Evolutionary conservation across 768 basidiomycete genomes (phyloP).

Genomic region (Suillus occidentalis): DNA sequence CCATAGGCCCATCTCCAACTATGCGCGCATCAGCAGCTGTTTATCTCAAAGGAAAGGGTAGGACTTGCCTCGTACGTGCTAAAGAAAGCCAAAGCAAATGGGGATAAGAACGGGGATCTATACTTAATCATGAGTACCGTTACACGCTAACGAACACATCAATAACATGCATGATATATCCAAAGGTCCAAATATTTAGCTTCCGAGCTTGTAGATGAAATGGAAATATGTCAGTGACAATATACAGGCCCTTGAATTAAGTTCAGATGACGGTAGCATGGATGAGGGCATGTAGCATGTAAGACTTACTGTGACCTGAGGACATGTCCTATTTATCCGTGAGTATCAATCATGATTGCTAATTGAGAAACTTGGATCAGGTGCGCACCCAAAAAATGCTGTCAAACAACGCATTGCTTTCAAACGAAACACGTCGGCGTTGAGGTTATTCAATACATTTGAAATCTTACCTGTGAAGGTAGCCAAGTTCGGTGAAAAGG

Average conservation of each 20-base stretch:
- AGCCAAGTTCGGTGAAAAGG: conserved; percentile 47
- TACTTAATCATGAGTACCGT: conserved; percentile 28
- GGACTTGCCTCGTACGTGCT: conserved; percentile 25
- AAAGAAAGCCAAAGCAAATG: conserved; percentile 30
- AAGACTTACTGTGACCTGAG: conserved; percentile 45
- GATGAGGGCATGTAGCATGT: neutral
- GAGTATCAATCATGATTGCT: conserved; percentile 1
- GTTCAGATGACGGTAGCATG: neutral
- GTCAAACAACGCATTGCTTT: conserved; percentile 34
- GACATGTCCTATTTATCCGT: conserved; percentile 40
- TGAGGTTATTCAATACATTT: neutral
- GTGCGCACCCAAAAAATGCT: conserved; percentile 30
- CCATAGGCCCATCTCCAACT: conserved; percentile 57
- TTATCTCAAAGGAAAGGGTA: too few species aligned
- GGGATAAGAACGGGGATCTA: conserved; percentile 29
- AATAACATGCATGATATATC: conserved; percentile 54
- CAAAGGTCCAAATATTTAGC: conserved; percentile 54
- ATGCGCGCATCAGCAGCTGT: conserved; percentile 2
- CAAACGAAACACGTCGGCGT: neutral
- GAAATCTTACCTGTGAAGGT: conserved; percentile 45
- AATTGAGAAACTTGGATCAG: neutral
- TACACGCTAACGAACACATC: conserved; percentile 28
- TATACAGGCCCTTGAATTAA: conserved; percentile 39
- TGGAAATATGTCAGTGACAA: conserved; percentile 51
- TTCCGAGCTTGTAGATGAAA: conserved; percentile 55